These are phyloP conservation scores for Hansenula sp. DNA, from an alignment of 1,139 yeast genomes.

Conservation along the genomic window DNA sequence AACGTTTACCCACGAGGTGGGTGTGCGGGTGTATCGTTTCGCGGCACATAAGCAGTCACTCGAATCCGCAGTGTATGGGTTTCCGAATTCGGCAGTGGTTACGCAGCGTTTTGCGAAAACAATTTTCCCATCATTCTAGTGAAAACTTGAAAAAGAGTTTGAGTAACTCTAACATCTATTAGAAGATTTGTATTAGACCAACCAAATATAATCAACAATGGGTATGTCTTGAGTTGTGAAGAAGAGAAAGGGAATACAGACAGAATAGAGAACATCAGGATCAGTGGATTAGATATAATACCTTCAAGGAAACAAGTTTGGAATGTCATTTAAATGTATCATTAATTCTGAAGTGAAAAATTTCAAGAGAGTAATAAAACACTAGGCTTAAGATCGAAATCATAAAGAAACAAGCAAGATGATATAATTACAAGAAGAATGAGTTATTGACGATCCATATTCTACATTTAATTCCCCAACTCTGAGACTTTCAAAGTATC, in stretches of 20 bases:
- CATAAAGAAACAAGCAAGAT: too few relatives aligned
- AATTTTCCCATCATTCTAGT: not conserved
- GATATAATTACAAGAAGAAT: too few relatives aligned
- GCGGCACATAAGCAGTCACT: conserved; percentile 13
- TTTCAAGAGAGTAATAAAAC: too few relatives aligned
- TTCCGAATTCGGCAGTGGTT: conserved; percentile 7
- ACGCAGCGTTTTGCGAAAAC: conserved; percentile 9
- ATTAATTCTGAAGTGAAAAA: too few relatives aligned
- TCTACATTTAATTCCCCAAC: not conserved
- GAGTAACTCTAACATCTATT: conserved; percentile 6
- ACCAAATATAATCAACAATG: conserved; percentile 22
- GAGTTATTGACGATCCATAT: too few relatives aligned
- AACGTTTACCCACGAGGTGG: not conserved
- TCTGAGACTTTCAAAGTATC: not conserved
- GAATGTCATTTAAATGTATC: too few relatives aligned
- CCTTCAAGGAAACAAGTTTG: too few relatives aligned
- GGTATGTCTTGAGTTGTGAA: conserved; percentile 20
- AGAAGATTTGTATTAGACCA: conserved; percentile 3
- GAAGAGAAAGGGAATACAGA: not conserved
- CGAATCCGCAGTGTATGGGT: not conserved
- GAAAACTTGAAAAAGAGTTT: conserved; percentile 17
- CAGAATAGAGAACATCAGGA: not conserved
- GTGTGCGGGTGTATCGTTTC: conserved; percentile 12
- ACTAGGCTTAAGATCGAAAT: too few relatives aligned
- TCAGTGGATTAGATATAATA: not conserved